Evolutionary conservation across 345 rosid species (phyloP), one percentile per base, ranked within the genome.

Genomic region (Conringia planisiliqua): DNA sequence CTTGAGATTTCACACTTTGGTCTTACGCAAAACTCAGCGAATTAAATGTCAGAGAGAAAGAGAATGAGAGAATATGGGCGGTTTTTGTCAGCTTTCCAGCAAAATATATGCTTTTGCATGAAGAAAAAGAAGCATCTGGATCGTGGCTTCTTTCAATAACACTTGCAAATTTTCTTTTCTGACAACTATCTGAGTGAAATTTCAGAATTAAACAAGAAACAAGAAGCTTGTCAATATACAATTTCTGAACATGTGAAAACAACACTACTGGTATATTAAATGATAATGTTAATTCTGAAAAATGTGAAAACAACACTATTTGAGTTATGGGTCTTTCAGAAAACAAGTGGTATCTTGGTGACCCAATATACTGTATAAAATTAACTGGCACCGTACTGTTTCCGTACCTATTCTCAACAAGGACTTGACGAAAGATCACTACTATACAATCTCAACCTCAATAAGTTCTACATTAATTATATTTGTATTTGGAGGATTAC

Each of bases 51-150:
- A 43, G 72, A 38, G 61, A 62, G 35, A 11, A 22, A 16, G 70
- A 32, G 71, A 27, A 17, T 51, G 57, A 38, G 55, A 74, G 55
- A 60, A 75, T 33, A 70, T 76, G 60, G 70, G 71, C 27, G 30
- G 6, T 17, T 70, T 54, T 70, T 70, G 75, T 55, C 75, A 76
- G 71, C 80, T 70, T 76, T 76, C 75, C 80, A 70, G 59, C 71
- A 30, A 52, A 24, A 30, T 43, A 39, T 46, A 62, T 76, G 70
- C 70, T 33, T 70, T 55, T 70, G 71, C 75, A 76, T 76, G 61
- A 76, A 63, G 58, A 33, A 71, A 62, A 57, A 22, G 66, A 70
- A 76, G 70, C 71, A 70, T 70, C 75, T 68, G 50, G 46, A 68
- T 52, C 70, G 74, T 68, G 58, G 70, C 64, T 75, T 68, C 74